phyloP scores from a whole-genome alignment of 2,329 filamentous ascomycete species.

The Orbilia blumenaviensis region DNA sequence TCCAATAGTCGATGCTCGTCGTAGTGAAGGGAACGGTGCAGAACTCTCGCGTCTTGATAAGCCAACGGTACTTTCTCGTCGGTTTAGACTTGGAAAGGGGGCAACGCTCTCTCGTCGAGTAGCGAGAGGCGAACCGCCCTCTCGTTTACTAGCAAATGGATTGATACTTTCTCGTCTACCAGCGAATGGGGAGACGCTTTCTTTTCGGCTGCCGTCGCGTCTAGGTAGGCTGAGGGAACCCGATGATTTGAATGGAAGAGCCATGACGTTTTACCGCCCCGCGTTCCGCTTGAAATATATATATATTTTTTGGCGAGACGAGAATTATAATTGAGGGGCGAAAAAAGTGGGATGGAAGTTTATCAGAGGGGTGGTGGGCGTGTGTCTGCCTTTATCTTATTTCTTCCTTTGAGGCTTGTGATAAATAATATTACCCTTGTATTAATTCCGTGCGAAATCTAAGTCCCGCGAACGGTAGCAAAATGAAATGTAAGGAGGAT shows the following conservation, averaged over 20 bases:
- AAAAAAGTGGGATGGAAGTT: constrained; percentile 27
- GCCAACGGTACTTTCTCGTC: not conserved
- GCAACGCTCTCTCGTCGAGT: constrained; percentile 10
- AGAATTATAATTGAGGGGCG: constrained; percentile 7
- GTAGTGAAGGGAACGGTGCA: constrained; percentile 12
- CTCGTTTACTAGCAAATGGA: constrained; percentile 13
- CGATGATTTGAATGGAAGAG: constrained; percentile 24
- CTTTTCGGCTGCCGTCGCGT: constrained; percentile 14
- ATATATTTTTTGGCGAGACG: constrained; percentile 25
- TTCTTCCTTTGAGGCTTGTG: constrained; percentile 26
- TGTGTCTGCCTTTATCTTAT: constrained; percentile 18
- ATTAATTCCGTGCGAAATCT: constrained; percentile 6
- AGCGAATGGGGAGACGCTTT: constrained; percentile 18
- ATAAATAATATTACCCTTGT: constrained; percentile 16
- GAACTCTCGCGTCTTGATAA: constrained; percentile 24
- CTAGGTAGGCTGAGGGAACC: constrained; percentile 4
- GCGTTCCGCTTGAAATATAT: constrained; percentile 16
- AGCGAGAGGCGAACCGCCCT: not conserved
- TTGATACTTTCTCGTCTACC: constrained; percentile 13
- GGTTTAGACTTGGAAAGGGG: not conserved
- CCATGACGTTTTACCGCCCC: constrained; percentile 35
- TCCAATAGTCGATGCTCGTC: constrained; percentile 26
- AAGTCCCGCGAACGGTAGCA: constrained; percentile 2
- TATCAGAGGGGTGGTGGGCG: constrained; percentile 16
- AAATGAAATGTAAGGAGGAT: constrained; percentile 12